These are phyloP conservation scores for Entomophthora muscae DNA, from an alignment of 371 early-diverging fungal species.

Conservation along the genomic window DNA sequence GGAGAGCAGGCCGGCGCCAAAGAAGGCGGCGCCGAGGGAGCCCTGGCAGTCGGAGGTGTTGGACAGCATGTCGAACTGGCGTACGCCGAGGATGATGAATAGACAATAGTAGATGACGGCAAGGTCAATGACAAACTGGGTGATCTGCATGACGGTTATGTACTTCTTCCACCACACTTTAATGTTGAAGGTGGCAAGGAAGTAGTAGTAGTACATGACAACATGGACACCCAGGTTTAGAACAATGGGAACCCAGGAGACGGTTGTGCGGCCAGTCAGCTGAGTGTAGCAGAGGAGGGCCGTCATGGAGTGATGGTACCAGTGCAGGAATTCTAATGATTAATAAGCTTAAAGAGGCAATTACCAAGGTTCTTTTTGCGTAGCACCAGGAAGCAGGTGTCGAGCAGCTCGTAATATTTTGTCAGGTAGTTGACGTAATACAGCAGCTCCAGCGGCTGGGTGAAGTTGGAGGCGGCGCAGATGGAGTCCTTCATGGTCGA, in stretches of 20 bases:
- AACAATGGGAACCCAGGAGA: slow-evolving; percentile 27
- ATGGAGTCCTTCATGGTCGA: slow-evolving; percentile 16
- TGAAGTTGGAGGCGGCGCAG: slow-evolving; percentile 31
- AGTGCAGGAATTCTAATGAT: slow-evolving; percentile 35
- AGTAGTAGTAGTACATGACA: slow-evolving; percentile 46
- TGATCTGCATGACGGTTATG: slow-evolving; percentile 38
- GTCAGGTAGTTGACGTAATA: slow-evolving; percentile 57
- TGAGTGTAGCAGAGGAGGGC: slow-evolving; percentile 12
- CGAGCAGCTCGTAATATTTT: too few species aligned
- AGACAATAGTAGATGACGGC: neutral
- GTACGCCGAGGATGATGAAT: neutral
- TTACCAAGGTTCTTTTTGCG: too few species aligned
- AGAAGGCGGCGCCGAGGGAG: slow-evolving; percentile 51
- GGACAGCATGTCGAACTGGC: slow-evolving; percentile 30
- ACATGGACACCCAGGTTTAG: slow-evolving; percentile 41
- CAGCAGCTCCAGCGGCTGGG: slow-evolving; percentile 28
- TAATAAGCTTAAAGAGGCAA: slow-evolving; percentile 53
- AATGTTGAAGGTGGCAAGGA: slow-evolving; percentile 22
- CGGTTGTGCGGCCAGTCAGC: slow-evolving; percentile 14
- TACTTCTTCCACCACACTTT: slow-evolving; percentile 54
- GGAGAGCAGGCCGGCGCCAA: slow-evolving; percentile 60
- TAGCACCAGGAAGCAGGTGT: too few species aligned
- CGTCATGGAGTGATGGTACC: too few species aligned
- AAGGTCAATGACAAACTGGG: slow-evolving; percentile 34
- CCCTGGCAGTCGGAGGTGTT: slow-evolving; percentile 59